Evolutionary conservation across 257 asterid species (phyloP).

Genomic region (Ehretia macrophylla): DNA sequence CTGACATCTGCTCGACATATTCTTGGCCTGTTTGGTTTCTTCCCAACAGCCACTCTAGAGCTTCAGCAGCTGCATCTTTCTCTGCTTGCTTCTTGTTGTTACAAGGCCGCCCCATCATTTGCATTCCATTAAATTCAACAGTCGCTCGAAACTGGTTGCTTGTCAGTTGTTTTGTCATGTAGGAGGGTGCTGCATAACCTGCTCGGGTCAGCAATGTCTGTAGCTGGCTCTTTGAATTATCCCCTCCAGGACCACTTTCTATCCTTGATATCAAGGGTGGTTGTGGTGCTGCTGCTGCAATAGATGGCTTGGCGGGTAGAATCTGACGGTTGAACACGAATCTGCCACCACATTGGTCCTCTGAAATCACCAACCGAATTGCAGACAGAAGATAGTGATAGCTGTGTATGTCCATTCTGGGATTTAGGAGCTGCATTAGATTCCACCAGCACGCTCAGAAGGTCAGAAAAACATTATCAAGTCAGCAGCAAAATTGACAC

Average conservation of each 20-base stretch:
- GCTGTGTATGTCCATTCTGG: conserved; percentile 57
- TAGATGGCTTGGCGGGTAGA: conserved; percentile 31
- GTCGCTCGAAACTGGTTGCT: conserved; percentile 60
- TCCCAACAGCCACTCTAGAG: conserved; percentile 78
- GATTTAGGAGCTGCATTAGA: conserved; percentile 69
- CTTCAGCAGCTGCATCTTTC: conserved; percentile 89
- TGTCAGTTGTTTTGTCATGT: conserved; percentile 58
- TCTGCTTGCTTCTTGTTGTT: conserved; percentile 92
- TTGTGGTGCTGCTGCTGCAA: conserved; percentile 24
- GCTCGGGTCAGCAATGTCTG: conserved; percentile 87
- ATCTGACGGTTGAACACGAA: conserved; percentile 60
- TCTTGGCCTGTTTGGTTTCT: conserved; percentile 38
- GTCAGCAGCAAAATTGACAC: too few relatives aligned
- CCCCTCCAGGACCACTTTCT: conserved; percentile 89
- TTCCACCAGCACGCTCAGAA: conserved; percentile 2
- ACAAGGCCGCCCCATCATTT: conserved; percentile 71
- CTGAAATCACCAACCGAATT: conserved; percentile 64
- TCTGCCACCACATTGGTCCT: conserved; percentile 65
- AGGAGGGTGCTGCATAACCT: conserved; percentile 64
- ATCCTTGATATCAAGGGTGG: conserved; percentile 28
- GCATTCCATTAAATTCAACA: conserved; percentile 67
- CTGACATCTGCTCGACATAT: conserved; percentile 53
- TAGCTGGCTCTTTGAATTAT: conserved; percentile 84
- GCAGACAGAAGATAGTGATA: conserved; percentile 77
- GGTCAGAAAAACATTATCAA: conserved; percentile 3